Evolutionary conservation across 1,284 basidiomycete genomes (phyloP), one percentile per base, ranked within the genome.

Genomic region (Sporisorium graminicola): DNA sequence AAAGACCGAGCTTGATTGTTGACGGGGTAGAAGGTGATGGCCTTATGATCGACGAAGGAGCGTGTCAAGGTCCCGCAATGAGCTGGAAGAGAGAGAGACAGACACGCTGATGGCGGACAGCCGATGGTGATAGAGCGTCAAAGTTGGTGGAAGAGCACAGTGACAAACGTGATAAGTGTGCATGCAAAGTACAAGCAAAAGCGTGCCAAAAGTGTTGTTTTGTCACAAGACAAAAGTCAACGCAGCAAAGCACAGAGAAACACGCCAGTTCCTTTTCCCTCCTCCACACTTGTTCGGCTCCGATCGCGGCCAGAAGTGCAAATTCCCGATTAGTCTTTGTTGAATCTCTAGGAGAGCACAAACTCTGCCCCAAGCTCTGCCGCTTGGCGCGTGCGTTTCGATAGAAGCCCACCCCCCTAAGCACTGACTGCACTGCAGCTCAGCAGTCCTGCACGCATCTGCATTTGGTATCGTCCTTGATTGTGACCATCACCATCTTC

Each of bases 321-420:
- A 31, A 44, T 42, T 40, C 22, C 33, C 33, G 22, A 54, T 31
- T 54, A 43, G 16, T 2, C n/a, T 24, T 44, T 27, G 54, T 40
- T 29, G 54, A 55, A 47, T 47, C 47, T 47, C 22, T 43, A 24
- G 5, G 14, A 24, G 31, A 49, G 33, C 20, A 26, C 46, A 50
- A 47, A 33, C 12, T 40, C 18, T 4, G 26, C 16, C 10, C 6
- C 14, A 26, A 35, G 46, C 33, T 43, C 47, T 33, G 31, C 57
- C 4, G 18, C 69, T 62, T 71, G 69, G 69, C 69, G 63, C 69
- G 69, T 71, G 69, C 69, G 52, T 51, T 50, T 35, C 40, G 6
- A 29, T 24, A 42, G 26, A 29, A 29, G 27, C 46, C n/a, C 40
- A 20, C 18, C 26, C 47, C 49, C 49, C 49, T 50, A 20, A n/a